Evolutionary conservation across 176 grass and related monocot genomes (phyloP), one percentile per base, ranked within the genome.

Genomic region (Musa itinerans): DNA sequence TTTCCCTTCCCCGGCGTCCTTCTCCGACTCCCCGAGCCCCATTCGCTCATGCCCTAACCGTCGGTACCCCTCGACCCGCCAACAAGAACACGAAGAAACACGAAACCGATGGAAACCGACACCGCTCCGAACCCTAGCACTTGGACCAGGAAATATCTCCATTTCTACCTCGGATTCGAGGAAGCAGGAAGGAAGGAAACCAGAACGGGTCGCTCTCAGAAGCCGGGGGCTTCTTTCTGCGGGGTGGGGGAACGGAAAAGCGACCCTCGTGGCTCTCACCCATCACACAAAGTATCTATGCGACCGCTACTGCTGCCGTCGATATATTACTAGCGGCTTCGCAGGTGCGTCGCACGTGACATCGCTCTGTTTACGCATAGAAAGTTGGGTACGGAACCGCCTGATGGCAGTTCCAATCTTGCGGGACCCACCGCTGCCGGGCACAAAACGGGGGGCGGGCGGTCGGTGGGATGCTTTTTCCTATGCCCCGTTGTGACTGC

Each of bases 1-100:
- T 10, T 71, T 72, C 83, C 71, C 78, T n/a, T 78, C 84, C 73
- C 83, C 23, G 11, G 23, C 63, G 63, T 11, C 83, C 1, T 75
- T 83, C 43, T 70, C 74, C 72, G 68, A 80, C 52, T 73, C 80
- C 65, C 49, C 63, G 11, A 68, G 9, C 14, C 56, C 2, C 71
- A 65, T 65, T 22, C 3, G n/a, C 21, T 65, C 63, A 65, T 27
- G 63, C 63, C 21, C 63, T 12, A 24, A 65, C 11, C 63, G 23
- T 1, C 63, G 12, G 14, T 3, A 57, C 3, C 54, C 34, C 34
- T 43, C 4, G 4, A 6, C 5, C 4, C 34, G 34, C 57, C 57
- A 61, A 15, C 17, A 9, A 20, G 16, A 61, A 61, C 57, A 61
- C 17, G 57, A 61, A 1, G 9, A n/a, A 9, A 61, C 1, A n/a